Evolutionary conservation across 495 filamentous ascomycete genomes (phyloP), one percentile per base, ranked within the genome.

Genomic region (Annulohypoxylon bovei): DNA sequence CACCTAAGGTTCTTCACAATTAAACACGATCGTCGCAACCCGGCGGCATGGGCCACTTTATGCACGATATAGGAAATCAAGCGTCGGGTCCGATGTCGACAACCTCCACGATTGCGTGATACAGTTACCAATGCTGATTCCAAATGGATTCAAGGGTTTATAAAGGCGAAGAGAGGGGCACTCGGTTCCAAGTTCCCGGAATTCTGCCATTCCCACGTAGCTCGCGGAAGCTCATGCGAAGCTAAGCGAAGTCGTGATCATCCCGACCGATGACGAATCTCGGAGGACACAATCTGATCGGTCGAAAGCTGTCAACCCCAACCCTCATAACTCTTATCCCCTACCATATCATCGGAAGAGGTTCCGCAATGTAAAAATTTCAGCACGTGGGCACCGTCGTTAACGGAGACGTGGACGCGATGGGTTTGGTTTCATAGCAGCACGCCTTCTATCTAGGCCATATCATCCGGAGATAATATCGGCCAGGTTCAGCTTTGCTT

Each of bases 201-300:
- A 64, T 64, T 52, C 53, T 44, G 35, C 14, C 35, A 32, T 23
- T 55, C 27, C 11, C 52, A 33, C n/a, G 37, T 20, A 30, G 57
- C 20, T 47, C 14, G 47, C 28, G 46, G 46, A 57, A 27, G 30
- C 37, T 57, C 25, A 23, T 54, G 54, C 49, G 49, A 37, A 62
- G 62, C 56, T 63, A 67, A 52, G 62, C 56, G 33, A 67, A 72
- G 63, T 72, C 69, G 69, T 64, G 69, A 72, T 72, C 69, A 72
- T 72, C 69, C 69, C 37, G 30, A 53, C 69, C 58, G 59, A 72
- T 72, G 69, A 56, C 69, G 69, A 72, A 72, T 72, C 23, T 62
- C 58, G 63, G 64, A 18, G 52, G 22, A 40, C 44, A n/a, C 63
- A 30, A 20, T 59, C 53, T 64, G 40, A 72, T 63, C 69, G 64